These are phyloP conservation scores for Septoria linicola DNA, from an alignment of 2,329 filamentous ascomycete genomes.

Conservation along the genomic window DNA sequence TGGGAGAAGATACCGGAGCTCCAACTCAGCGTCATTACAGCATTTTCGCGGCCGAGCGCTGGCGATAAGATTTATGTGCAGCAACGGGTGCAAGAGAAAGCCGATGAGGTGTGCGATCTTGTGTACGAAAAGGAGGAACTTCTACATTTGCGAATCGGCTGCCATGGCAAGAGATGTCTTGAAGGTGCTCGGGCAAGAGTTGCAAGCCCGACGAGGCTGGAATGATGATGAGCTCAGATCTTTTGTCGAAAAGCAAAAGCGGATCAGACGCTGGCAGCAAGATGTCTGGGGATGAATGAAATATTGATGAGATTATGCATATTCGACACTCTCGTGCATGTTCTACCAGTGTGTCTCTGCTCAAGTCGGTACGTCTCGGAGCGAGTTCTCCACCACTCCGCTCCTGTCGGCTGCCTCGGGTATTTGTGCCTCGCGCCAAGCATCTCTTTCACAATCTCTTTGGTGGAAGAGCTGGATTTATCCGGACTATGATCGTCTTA, in stretches of 20 bases:
- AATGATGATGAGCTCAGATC: slow-evolving; percentile 21
- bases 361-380: not conserved
- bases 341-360: not conserved
- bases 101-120: slow-evolving; percentile 34
- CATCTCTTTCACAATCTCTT: not conserved
- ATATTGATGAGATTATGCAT: too few species aligned
- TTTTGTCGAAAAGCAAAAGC: slow-evolving; percentile 30
- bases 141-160: slow-evolving; percentile 47
- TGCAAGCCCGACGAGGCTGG: slow-evolving; percentile 19
- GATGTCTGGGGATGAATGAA: slow-evolving; percentile 30
- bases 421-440: too few species aligned
- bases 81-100: slow-evolving; percentile 39
- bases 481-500: slow-evolving; percentile 10
- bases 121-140: slow-evolving; percentile 37
- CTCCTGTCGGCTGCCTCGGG: not conserved
- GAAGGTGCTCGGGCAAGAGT: slow-evolving; percentile 26
- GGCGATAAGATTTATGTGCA: slow-evolving; percentile 41
- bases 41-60: slow-evolving; percentile 36
- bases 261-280: slow-evolving; percentile 28
- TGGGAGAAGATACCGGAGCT: slow-evolving; percentile 27
- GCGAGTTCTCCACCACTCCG: not conserved
- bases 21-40: slow-evolving; percentile 34
- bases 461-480: slow-evolving; percentile 16
- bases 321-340: not conserved
- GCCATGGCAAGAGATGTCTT: slow-evolving; percentile 48